Evolutionary conservation across 1,139 yeast species (phyloP).

Genomic region (Candida glucosophila): DNA sequence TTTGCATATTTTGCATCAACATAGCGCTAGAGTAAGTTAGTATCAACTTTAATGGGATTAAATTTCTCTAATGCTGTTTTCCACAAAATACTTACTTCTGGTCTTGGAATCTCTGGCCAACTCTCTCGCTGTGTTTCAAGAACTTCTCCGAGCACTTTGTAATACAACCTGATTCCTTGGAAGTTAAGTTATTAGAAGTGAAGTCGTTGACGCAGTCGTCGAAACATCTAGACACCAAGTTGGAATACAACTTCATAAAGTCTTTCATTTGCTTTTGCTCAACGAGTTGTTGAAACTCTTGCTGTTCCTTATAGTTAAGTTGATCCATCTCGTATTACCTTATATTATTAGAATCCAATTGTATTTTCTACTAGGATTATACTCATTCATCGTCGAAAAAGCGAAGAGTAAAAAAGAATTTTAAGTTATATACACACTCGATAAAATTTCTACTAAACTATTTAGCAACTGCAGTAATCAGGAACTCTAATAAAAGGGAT

Average conservation of each 20-base stretch:
- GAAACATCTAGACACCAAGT: slow-evolving; percentile 93
- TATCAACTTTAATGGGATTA: slow-evolving; percentile 6
- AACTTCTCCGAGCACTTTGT: slow-evolving; percentile 94
- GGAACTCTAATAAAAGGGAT: slow-evolving; percentile 67
- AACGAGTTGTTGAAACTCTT: slow-evolving; percentile 88
- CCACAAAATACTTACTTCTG: slow-evolving; percentile 50
- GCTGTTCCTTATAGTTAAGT: slow-evolving; percentile 87
- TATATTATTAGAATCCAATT: too few relatives aligned
- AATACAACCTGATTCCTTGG: slow-evolving; percentile 79
- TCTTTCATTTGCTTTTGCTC: slow-evolving; percentile 99
- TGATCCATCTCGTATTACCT: slow-evolving; percentile 55
- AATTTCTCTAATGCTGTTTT: not conserved
- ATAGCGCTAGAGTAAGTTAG: slow-evolving; percentile 29
- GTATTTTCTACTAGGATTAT: not conserved
- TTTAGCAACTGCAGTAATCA: slow-evolving; percentile 26
- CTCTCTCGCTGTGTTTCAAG: slow-evolving; percentile 96
- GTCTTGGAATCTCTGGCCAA: slow-evolving; percentile 98
- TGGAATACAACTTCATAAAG: slow-evolving; percentile 93
- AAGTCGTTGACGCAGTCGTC: slow-evolving; percentile 96
- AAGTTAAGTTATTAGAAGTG: slow-evolving; percentile 80
- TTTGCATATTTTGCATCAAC: slow-evolving; percentile 42
- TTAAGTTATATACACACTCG: not conserved
- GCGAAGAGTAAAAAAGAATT: slow-evolving; percentile 2
- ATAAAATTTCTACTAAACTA: too few relatives aligned
- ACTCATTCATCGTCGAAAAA: slow-evolving; percentile 3